Percentiles rank a stretch among this genome's conserved stretches.
phyloP scores from a whole-genome alignment of 164 flowering plant species.

The Nymphaea colorata region DNA sequence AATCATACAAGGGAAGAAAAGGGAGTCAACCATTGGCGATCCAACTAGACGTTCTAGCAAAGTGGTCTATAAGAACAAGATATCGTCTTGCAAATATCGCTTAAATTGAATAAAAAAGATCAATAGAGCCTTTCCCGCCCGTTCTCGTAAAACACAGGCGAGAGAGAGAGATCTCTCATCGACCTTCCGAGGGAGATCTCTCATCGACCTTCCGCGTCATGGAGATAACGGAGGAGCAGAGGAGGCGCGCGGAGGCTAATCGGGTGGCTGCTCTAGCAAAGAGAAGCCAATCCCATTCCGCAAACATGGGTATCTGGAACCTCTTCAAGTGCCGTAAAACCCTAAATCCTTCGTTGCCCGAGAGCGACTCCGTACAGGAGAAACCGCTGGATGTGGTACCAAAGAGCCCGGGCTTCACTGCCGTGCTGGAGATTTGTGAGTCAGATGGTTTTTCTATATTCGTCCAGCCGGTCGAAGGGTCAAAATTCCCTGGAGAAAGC shows the following conservation, averaged over 20 bases:
- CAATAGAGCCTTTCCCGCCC: no score
- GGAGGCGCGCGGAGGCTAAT: constrained; percentile 59
- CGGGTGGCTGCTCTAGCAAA: constrained; percentile 64
- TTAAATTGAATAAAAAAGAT: no score
- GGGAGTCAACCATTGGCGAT: no score
- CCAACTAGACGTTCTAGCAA: no score
- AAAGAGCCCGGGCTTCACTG: constrained; percentile 28
- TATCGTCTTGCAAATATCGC: no score
- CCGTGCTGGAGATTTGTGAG: constrained; percentile 66
- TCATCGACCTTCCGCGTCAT: constrained; percentile 6
- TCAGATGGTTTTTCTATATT: constrained; percentile 69
- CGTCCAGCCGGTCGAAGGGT: constrained; percentile 34
- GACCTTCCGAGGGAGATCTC: not conserved
- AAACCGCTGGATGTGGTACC: not conserved
- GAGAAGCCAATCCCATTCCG: constrained; percentile 29
- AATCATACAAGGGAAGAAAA: no score
- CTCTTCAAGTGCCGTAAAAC: constrained; percentile 57
- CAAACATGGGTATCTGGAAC: constrained; percentile 23
- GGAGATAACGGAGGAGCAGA: constrained; percentile 75
- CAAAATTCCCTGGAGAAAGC: constrained; percentile 43
- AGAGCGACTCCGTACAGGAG: not conserved
- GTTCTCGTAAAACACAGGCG: no score
- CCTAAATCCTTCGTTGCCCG: constrained; percentile 1
- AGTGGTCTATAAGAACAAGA: no score
- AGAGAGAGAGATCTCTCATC: not conserved